phyloP scores from a whole-genome alignment of 148 eudicot genomes.

The Tetragonia tetragonoides region DNA sequence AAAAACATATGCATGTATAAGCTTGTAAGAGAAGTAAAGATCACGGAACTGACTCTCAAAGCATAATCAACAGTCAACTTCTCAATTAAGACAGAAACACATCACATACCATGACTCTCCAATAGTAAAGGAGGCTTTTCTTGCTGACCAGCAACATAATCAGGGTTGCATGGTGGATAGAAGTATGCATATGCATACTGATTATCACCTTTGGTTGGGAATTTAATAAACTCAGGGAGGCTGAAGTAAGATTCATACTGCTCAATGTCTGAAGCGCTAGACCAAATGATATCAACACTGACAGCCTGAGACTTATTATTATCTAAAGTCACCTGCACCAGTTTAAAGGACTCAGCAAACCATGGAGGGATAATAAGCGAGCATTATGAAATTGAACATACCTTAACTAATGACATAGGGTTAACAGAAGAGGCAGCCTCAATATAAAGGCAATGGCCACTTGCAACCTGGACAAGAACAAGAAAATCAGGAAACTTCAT shows the following conservation, averaged over 20 bases:
- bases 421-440: conserved; percentile 60
- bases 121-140: conserved; percentile 61
- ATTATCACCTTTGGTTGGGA: conserved; percentile 53
- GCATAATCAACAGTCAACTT: not conserved
- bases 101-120: conserved; percentile 50
- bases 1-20: not conserved
- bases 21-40: not conserved
- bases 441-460: conserved; percentile 37
- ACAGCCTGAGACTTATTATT: conserved; percentile 30
- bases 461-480: conserved; percentile 30
- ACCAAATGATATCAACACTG: conserved; percentile 47
- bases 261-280: conserved; percentile 42
- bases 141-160: conserved; percentile 40
- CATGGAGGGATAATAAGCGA: not conserved
- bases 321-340: conserved; percentile 1
- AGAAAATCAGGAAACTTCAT: not conserved
- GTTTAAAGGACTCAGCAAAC: not conserved
- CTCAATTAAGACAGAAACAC: not conserved
- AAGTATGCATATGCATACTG: conserved; percentile 56
- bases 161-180: conserved; percentile 60
- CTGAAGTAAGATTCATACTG: conserved; percentile 44
- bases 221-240: conserved; percentile 52
- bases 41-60: not conserved
- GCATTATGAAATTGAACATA: conserved; percentile 28
- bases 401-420: conserved; percentile 60